Percentiles rank a stretch among this genome's conserved stretches.
These are phyloP conservation scores for Aspergillus pseudoglaucus DNA, from an alignment of 2,329 filamentous ascomycete species.

Conservation along the genomic window DNA sequence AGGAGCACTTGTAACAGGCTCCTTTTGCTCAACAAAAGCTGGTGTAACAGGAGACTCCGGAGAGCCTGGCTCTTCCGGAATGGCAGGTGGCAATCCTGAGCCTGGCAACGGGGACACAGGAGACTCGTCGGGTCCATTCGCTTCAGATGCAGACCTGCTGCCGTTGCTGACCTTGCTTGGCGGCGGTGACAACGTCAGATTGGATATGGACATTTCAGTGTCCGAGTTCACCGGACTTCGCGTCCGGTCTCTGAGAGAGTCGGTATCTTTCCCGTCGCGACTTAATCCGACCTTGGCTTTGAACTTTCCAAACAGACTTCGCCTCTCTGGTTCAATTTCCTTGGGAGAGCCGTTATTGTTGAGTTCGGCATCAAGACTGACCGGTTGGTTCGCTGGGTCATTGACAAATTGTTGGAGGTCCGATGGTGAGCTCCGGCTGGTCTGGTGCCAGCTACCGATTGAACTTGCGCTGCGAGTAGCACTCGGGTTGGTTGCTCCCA, in stretches of 20 bases:
- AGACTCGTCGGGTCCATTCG: conserved; percentile 17
- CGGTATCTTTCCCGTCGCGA: conserved; percentile 47
- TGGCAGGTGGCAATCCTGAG: conserved; percentile 25
- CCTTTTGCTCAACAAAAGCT: conserved; percentile 4
- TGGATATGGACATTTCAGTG: conserved; percentile 25
- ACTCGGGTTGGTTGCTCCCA: conserved; percentile 56
- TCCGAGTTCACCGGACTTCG: conserved; percentile 44
- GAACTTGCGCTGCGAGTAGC: conserved; percentile 64
- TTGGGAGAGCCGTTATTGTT: conserved; percentile 22
- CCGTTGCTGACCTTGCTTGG: conserved; percentile 12
- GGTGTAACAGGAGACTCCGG: conserved; percentile 16
- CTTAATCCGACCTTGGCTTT: conserved; percentile 54
- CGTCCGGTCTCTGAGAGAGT: conserved; percentile 47
- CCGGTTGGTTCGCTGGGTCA: conserved; percentile 29
- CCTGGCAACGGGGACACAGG: conserved; percentile 24
- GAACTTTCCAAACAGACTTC: conserved; percentile 58
- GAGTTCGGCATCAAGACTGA: conserved; percentile 35
- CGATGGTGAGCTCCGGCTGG: conserved; percentile 40
- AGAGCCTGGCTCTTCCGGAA: conserved; percentile 29
- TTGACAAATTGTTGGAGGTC: conserved; percentile 35
- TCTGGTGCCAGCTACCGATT: conserved; percentile 53
- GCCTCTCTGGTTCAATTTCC: conserved; percentile 46
- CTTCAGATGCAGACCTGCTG: conserved; percentile 18
- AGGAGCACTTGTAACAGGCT: conserved; percentile 1
- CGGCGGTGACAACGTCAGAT: conserved; percentile 31